Evolutionary conservation across 768 basidiomycete species (phyloP).

Genomic region (Amanita thiersii): DNA sequence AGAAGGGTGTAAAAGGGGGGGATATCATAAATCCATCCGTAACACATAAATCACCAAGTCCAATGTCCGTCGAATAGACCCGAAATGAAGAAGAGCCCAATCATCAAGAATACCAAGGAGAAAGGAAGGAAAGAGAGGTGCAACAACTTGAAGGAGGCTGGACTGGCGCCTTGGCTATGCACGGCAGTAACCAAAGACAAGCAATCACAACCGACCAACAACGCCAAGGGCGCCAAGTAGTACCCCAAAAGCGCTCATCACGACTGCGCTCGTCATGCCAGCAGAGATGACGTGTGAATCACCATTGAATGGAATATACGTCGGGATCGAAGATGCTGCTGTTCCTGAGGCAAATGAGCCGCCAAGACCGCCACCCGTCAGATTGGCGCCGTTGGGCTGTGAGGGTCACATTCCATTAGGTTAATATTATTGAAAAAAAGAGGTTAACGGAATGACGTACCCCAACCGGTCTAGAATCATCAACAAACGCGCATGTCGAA

Average conservation of each 20-base stretch:
- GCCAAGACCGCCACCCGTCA: constrained; percentile 54
- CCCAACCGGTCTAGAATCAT: constrained; percentile 57
- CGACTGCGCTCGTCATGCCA: constrained; percentile 25
- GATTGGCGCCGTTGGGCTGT: constrained; percentile 60
- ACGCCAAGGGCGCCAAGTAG: constrained; percentile 25
- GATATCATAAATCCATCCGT: too few species aligned
- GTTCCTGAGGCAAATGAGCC: constrained; percentile 19
- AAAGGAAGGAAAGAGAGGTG: background rate
- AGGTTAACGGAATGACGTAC: constrained; percentile 27
- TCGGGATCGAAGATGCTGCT: constrained; percentile 17
- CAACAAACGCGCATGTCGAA: constrained; percentile 49
- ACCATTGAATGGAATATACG: constrained; percentile 45
- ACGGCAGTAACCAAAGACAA: too few species aligned
- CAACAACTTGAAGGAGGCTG: too few species aligned
- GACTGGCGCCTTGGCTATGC: too few species aligned
- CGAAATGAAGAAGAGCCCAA: background rate
- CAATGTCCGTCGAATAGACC: too few species aligned
- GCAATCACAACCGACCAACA: constrained; percentile 11
- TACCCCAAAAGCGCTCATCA: constrained; percentile 27
- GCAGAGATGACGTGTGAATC: constrained; percentile 19
- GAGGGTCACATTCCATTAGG: constrained; percentile 8
- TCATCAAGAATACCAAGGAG: background rate
- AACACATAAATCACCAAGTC: too few species aligned
- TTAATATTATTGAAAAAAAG: background rate
- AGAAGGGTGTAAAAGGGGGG: too few species aligned